Evolutionary conservation across 2,329 filamentous ascomycete species (phyloP), one percentile per base, ranked within the genome.

Genomic region (Fusarium tjaetaba): DNA sequence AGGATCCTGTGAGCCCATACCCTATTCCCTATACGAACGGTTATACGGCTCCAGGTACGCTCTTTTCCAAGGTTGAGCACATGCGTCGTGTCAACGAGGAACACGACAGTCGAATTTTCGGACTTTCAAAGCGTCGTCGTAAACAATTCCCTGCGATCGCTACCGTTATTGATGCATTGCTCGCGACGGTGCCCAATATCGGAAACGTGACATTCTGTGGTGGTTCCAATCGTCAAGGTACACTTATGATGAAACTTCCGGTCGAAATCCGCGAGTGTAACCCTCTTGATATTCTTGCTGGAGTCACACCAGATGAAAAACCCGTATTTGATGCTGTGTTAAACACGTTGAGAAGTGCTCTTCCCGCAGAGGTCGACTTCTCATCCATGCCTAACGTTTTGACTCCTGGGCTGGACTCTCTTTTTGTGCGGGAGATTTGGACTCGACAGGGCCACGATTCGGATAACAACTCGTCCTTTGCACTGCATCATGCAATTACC

Each of bases 161-260:
- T 1, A 90, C 94, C 36, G 90, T 97, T 9, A 90, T 97, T n/a
- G 89, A 92, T 38, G 91, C 93, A 24, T 88, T 98, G 22, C 86
- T 92, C 38, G 85, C 88, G 45, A 89, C 91, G 2, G 86, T 97
- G 5, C 93, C 93, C 8, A 86, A 86, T 48, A 92, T 97, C 74
- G 89, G 90, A 48, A 87, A 89, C 30, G 93, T 95, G 6, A 92
- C 92, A 2, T 98, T 97, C 82, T 97, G 94, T 79, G 92, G 94
- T 76, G 94, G 95, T 26, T 95, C 95, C 13, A 95, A 97, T 70
- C 87, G 95, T 45, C 95, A 97, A 82, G 95, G 95, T 1, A 91
- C 91, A 48, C 84, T 97, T 43, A 94, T 94, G 83, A 90, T 93
- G 82, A 91, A 87, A 69, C 87, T 97, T 16, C 86, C 90, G 0